Percentiles rank a stretch among this genome's conserved stretches.
Conservation (phyloP, 2,329 filamentous ascomycete genomes). For the Pestalotiopsis sp. region DNA sequence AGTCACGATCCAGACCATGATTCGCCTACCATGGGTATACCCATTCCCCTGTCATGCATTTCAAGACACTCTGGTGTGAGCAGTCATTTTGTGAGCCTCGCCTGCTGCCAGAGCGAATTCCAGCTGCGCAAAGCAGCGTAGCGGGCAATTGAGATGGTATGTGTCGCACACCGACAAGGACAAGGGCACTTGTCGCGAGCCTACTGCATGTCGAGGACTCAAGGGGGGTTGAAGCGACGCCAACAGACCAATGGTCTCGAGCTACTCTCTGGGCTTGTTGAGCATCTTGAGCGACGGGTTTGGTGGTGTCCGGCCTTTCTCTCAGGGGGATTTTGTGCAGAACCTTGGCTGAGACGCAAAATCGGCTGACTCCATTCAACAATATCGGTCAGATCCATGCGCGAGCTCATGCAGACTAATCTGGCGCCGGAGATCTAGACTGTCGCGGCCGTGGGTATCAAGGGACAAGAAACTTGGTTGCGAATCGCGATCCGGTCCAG, state of each 20-base stretch:
- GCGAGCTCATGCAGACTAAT: slow-evolving; percentile 1
- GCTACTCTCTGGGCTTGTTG: neutral
- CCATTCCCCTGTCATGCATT: neutral
- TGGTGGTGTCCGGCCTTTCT: neutral
- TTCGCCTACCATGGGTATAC: neutral
- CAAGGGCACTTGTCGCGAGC: neutral
- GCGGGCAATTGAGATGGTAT: neutral
- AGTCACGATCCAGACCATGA: neutral
- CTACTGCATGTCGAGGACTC: neutral
- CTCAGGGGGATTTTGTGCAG: slow-evolving; percentile 1
- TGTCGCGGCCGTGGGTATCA: neutral
- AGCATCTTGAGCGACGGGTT: neutral
- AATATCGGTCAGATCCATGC: neutral
- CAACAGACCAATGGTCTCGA: slow-evolving; percentile 2
- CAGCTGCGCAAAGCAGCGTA: neutral
- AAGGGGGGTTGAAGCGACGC: neutral
- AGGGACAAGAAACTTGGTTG: neutral
- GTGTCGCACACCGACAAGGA: neutral
- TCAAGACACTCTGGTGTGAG: neutral
- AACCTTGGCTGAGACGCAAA: neutral
- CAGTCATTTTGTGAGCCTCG: neutral
- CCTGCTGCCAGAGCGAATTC: neutral
- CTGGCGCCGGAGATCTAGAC: slow-evolving; percentile 1
- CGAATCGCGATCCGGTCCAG: neutral
- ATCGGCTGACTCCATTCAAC: neutral